Evolutionary conservation across 305 asterid species (phyloP).

Genomic region (Ajuga reptans): DNA sequence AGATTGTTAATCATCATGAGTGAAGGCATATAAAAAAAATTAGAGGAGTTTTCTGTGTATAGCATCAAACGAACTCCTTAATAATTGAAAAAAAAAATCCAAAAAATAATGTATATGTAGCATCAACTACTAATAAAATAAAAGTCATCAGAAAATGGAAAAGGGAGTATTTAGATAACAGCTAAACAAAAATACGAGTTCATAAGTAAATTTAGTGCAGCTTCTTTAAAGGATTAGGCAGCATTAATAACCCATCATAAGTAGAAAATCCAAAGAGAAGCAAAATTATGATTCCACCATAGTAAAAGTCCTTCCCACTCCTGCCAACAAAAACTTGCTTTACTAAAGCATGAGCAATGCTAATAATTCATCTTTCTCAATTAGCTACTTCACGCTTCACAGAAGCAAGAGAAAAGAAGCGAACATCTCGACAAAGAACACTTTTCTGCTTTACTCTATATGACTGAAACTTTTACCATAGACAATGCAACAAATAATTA

Average conservation of each 20-base stretch:
- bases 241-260: slow-evolving; percentile 35
- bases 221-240: slow-evolving; percentile 26
- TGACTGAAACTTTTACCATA: not conserved
- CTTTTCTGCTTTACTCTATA: slow-evolving; percentile 7
- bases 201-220: slow-evolving; percentile 6
- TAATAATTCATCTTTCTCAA: slow-evolving; percentile 21
- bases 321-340: slow-evolving; percentile 32
- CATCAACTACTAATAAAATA: not conserved
- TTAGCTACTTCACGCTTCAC: slow-evolving; percentile 22
- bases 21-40: not conserved
- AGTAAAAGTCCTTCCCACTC: slow-evolving; percentile 27
- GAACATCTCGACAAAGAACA: slow-evolving; percentile 11
- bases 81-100: not conserved
- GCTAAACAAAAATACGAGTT: slow-evolving; percentile 13
- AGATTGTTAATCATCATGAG: not conserved
- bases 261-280: slow-evolving; percentile 26
- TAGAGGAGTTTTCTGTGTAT: not conserved
- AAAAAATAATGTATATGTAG: not conserved
- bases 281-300: slow-evolving; percentile 44
- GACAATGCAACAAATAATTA: not conserved
- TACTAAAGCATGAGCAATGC: slow-evolving; percentile 29
- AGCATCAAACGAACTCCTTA: not conserved
- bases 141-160: slow-evolving; percentile 1
- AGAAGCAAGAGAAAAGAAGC: slow-evolving; percentile 11
- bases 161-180: not conserved